Evolutionary conservation across 345 rosid species (phyloP).

Genomic region (Eucalyptus grandis): DNA sequence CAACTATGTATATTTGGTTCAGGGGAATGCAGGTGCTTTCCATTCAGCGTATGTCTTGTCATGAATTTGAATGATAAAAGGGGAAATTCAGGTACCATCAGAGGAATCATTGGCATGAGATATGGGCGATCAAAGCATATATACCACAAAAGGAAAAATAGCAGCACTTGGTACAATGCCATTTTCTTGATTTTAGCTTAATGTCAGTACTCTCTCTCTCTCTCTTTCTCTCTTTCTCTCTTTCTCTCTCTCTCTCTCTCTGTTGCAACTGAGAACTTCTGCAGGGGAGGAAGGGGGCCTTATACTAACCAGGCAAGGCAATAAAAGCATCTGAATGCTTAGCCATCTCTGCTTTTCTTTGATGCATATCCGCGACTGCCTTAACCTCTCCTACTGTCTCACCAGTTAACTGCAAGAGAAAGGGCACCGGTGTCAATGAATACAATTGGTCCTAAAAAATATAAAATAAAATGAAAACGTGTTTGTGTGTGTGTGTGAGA

Average conservation of each 20-base stretch:
- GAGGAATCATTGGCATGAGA: not conserved
- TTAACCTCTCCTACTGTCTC: slow-evolving; percentile 99
- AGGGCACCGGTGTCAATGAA: not conserved
- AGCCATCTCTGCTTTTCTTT: slow-evolving; percentile 99
- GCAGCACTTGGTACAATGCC: not conserved
- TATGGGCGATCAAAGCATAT: not conserved
- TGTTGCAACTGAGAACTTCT: not conserved
- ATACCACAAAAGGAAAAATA: not conserved
- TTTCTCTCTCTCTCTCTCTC: not conserved
- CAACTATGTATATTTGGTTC: not conserved
- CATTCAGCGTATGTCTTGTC: not conserved
- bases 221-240: not conserved
- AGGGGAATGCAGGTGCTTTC: not conserved
- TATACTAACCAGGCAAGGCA: slow-evolving; percentile 92
- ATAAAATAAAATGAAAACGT: not conserved
- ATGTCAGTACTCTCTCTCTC: not conserved
- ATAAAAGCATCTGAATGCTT: slow-evolving; percentile 99
- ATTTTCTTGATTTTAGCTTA: not conserved
- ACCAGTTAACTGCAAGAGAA: slow-evolving; percentile 72
- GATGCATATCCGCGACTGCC: slow-evolving; percentile 99
- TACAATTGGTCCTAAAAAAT: not conserved
- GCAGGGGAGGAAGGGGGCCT: not conserved
- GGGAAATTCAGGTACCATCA: not conserved
- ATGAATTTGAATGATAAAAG: not conserved
- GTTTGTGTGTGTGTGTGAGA: not conserved